Percentiles rank a stretch among this genome's conserved stretches.
These are phyloP conservation scores for Pythium rishiriense DNA, from an alignment of 352 stramenopile genomes.

Conservation along the genomic window DNA sequence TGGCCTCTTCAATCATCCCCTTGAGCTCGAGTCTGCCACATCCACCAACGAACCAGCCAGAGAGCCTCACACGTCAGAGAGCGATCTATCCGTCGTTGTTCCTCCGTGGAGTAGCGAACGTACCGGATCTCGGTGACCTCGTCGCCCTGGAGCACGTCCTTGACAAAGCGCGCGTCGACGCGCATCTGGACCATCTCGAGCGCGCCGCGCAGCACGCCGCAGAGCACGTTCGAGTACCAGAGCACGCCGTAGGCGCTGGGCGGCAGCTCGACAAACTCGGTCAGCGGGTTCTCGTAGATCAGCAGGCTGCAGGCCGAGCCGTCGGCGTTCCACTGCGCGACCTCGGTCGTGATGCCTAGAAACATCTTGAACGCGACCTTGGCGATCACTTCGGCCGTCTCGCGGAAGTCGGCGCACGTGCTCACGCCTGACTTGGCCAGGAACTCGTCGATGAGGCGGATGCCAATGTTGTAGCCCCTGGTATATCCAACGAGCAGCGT, in stretches of 20 bases:
- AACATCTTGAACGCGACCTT: slow-evolving; percentile 99
- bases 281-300: slow-evolving; percentile 96
- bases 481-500: background rate
- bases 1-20: slow-evolving; percentile 88
- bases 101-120: too few relatives aligned
- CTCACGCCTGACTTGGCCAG: slow-evolving; percentile 92
- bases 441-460: slow-evolving; percentile 97
- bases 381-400: slow-evolving; percentile 94
- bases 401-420: slow-evolving; percentile 87
- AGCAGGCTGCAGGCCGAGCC: slow-evolving; percentile 90
- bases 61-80: background rate
- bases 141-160: slow-evolving; percentile 84
- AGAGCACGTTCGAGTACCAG: slow-evolving; percentile 97
- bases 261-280: slow-evolving; percentile 90
- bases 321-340: slow-evolving; percentile 89
- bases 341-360: slow-evolving; percentile 93
- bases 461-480: slow-evolving; percentile 96
- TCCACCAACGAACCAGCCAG: background rate
- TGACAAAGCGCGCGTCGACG: slow-evolving; percentile 82
- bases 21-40: slow-evolving; percentile 68
- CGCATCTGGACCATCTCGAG: slow-evolving; percentile 95
- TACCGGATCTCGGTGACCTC: slow-evolving; percentile 86
- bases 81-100: too few relatives aligned
- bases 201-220: slow-evolving; percentile 93
- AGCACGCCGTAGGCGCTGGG: slow-evolving; percentile 87